phyloP scores from a whole-genome alignment of 1,284 basidiomycete genomes.

The Xerocomus amazonicus region DNA sequence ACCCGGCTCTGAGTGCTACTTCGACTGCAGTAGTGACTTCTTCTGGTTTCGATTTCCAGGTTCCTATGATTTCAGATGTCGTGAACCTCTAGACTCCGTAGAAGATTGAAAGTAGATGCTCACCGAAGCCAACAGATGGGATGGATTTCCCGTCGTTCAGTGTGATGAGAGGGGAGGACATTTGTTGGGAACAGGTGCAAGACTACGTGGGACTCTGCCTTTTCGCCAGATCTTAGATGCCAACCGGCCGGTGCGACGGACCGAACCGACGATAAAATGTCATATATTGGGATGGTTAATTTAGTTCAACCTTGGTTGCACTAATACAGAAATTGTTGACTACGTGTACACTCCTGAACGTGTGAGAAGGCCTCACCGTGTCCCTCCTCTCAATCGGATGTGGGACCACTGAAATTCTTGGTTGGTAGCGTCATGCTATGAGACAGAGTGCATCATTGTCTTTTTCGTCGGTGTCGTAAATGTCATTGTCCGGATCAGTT shows the following conservation, averaged over 20 bases:
- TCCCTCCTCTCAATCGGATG: no score
- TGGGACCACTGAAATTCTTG: no score
- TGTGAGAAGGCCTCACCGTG: no score
- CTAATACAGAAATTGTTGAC: no score
- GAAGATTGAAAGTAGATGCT: conserved; percentile 3
- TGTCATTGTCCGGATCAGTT: no score
- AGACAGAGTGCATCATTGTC: no score
- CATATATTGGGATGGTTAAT: no score
- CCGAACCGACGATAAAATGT: conserved; percentile 6
- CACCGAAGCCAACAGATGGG: conserved; percentile 72
- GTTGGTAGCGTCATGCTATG: no score
- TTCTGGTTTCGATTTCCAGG: conserved; percentile 76
- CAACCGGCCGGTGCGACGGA: conserved; percentile 17
- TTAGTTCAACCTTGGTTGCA: no score
- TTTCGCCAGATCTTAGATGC: conserved; percentile 2
- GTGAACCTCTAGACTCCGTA: background rate
- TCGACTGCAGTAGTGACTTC: conserved; percentile 69
- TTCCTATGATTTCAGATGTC: conserved; percentile 45
- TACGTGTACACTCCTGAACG: no score
- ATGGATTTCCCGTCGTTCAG: conserved; percentile 69
- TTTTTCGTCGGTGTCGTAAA: no score
- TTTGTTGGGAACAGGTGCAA: conserved; percentile 12
- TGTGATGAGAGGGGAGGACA: conserved; percentile 51
- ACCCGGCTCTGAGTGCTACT: conserved; percentile 73
- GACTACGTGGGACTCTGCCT: background rate